phyloP scores from a whole-genome alignment of 2,329 filamentous ascomycete genomes.

The Neurospora crassa region DNA sequence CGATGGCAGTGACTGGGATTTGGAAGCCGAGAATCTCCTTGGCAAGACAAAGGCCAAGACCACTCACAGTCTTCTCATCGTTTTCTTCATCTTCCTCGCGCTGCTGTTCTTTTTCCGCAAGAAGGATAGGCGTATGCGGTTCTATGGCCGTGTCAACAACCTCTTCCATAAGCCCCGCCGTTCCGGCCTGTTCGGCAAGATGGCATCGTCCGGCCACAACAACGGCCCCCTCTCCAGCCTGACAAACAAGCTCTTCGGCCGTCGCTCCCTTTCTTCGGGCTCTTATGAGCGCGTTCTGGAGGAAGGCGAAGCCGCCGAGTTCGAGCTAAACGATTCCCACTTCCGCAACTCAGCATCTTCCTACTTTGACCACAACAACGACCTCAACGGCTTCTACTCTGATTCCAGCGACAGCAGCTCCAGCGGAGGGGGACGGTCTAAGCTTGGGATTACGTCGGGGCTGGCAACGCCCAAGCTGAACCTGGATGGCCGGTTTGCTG shows the following conservation, averaged over 20 bases:
- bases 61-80: conserved; percentile 65
- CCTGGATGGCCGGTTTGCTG: conserved; percentile 31
- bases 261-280: conserved; percentile 28
- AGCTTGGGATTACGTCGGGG: conserved; percentile 51
- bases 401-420: conserved; percentile 41
- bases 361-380: conserved; percentile 43
- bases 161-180: conserved; percentile 31
- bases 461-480: conserved; percentile 57
- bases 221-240: conserved; percentile 37
- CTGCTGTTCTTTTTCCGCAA: conserved; percentile 68
- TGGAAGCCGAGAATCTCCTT: conserved; percentile 49
- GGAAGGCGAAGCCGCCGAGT: conserved; percentile 63
- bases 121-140: conserved; percentile 59
- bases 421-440: conserved; percentile 29
- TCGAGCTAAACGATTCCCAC: conserved; percentile 64
- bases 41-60: conserved; percentile 56
- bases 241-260: conserved; percentile 57
- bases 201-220: conserved; percentile 8
- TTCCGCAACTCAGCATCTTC: conserved; percentile 28
- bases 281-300: conserved; percentile 81
- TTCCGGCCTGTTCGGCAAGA: conserved; percentile 31
- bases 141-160: conserved; percentile 44
- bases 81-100: conserved; percentile 62
- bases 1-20: conserved; percentile 44
- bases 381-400: conserved; percentile 29